Evolutionary conservation across 768 basidiomycete species (phyloP).

Genomic region (Nidularia sp.): DNA sequence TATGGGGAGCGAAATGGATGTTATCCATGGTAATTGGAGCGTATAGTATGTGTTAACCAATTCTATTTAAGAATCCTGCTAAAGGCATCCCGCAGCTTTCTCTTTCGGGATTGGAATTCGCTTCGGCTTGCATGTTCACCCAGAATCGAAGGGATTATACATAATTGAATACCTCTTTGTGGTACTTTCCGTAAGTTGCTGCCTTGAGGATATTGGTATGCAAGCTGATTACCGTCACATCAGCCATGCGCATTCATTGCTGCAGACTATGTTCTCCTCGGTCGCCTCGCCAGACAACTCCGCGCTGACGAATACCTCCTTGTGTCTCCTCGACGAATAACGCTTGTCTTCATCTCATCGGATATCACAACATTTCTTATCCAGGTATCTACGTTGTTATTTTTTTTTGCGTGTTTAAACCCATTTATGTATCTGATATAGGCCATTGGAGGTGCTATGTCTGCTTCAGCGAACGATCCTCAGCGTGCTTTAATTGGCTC

Average conservation of each 20-base stretch:
- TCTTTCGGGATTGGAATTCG: slow-evolving; percentile 52
- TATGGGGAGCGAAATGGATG: slow-evolving; percentile 55
- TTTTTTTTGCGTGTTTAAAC: neutral
- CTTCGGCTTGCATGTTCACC: slow-evolving; percentile 49
- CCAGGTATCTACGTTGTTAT: slow-evolving; percentile 33
- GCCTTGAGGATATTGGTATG: neutral
- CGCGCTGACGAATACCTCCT: slow-evolving; percentile 42
- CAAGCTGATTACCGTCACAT: neutral
- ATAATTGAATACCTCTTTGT: slow-evolving; percentile 58
- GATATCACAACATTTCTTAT: slow-evolving; percentile 66
- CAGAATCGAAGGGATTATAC: slow-evolving; percentile 48
- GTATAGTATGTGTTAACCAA: slow-evolving; percentile 36
- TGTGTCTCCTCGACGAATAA: slow-evolving; percentile 44
- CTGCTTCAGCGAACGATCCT: slow-evolving; percentile 31
- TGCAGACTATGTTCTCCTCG: slow-evolving; percentile 63
- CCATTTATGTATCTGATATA: slow-evolving; percentile 9
- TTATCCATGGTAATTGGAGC: slow-evolving; percentile 57
- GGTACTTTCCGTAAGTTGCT: slow-evolving; percentile 47
- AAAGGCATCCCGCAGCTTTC: slow-evolving; percentile 36
- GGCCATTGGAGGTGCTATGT: slow-evolving; percentile 46
- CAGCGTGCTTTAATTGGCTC: slow-evolving; percentile 23
- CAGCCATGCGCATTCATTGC: slow-evolving; percentile 77
- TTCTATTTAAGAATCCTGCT: neutral
- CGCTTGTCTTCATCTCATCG: slow-evolving; percentile 53
- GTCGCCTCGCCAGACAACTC: slow-evolving; percentile 51